Evolutionary conservation across 495 filamentous ascomycete species (phyloP), one percentile per base, ranked within the genome.

Genomic region (Penicillium odoratum): DNA sequence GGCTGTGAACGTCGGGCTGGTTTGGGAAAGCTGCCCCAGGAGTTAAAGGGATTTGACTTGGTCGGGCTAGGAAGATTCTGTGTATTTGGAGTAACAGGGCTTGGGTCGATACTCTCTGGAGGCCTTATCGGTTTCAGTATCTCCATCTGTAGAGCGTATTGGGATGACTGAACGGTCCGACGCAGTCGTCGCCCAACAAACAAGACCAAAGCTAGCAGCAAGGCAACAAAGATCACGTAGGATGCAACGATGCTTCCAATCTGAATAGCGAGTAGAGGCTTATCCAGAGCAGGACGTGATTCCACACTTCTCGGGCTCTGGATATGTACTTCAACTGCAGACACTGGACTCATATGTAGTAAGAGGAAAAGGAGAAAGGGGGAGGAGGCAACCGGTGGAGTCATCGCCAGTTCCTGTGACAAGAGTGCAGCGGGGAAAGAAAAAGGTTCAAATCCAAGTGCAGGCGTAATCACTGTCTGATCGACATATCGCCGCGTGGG

Each of bases 191-290:
- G 75, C 48, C 87, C 86, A 40, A 89, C 73, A 45, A 84, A 73
- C 38, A 96, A 78, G 5, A 96, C 78, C 44, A 87, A 72, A 30
- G 76, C 76, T 38, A 88, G 83, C 54, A 91, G 81, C 59, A 91
- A 63, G 60, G 88, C 76, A 70, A 92, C 80, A 9, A 84, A 86
- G 62, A 92, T 65, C 56, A 90, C 78, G 81, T 94, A 96, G 56
- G 88, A 87, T 52, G 84, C 90, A 36, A 89, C 83, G 56, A 96
- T 90, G 60, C 84, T 88, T 45, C 87, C 88, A 66, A 94, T 85
- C 70, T 94, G 84, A 28, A 83, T 82, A 15, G 88, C 89, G 8
- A 94, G 83, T 33, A 83, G 83, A 16, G 79, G 66, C 47, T 76
- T 76, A 63, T 92, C 80, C 40, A 78, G 42, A 15, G 62, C 50